Percentiles rank a stretch among this genome's conserved stretches.
These are phyloP conservation scores for Samsoniella hepiali DNA, from an alignment of 2,329 filamentous ascomycete genomes.

Conservation along the genomic window DNA sequence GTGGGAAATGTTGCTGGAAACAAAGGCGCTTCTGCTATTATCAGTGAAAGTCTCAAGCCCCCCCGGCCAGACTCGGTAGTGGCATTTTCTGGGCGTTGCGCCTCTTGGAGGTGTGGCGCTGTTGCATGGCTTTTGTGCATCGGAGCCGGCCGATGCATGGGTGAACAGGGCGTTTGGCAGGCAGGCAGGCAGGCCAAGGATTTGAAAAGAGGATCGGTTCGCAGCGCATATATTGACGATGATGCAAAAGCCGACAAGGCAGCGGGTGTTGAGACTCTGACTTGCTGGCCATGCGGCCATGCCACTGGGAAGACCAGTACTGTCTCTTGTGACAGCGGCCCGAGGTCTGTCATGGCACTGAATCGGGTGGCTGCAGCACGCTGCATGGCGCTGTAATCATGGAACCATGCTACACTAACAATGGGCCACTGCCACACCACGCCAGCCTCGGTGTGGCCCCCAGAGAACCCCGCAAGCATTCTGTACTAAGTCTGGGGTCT, in stretches of 20 bases:
- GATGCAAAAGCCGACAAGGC: background rate
- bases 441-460: background rate
- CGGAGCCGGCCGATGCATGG: slow-evolving; percentile 12
- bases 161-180: background rate
- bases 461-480: slow-evolving; percentile 2
- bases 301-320: background rate
- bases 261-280: background rate
- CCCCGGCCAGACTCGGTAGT: background rate
- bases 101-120: background rate
- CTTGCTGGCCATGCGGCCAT: background rate
- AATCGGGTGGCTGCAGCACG: slow-evolving; percentile 11
- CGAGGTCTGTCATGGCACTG: slow-evolving; percentile 1
- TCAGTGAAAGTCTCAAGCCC: background rate
- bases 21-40: background rate
- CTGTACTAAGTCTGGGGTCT: slow-evolving; percentile 5
- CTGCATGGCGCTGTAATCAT: background rate
- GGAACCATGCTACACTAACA: background rate
- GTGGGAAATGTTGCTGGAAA: background rate
- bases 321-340: background rate
- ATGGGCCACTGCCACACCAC: background rate
- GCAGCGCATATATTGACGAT: background rate
- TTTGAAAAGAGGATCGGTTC: background rate
- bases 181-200: background rate
- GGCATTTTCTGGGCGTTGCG: background rate
- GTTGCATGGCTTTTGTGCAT: background rate